A percentile compares a stretch with the other conserved stretches of the same genome.
phyloP scores from a whole-genome alignment of 2,329 filamentous ascomycete species.

The Monosporascus cannonballus region DNA sequence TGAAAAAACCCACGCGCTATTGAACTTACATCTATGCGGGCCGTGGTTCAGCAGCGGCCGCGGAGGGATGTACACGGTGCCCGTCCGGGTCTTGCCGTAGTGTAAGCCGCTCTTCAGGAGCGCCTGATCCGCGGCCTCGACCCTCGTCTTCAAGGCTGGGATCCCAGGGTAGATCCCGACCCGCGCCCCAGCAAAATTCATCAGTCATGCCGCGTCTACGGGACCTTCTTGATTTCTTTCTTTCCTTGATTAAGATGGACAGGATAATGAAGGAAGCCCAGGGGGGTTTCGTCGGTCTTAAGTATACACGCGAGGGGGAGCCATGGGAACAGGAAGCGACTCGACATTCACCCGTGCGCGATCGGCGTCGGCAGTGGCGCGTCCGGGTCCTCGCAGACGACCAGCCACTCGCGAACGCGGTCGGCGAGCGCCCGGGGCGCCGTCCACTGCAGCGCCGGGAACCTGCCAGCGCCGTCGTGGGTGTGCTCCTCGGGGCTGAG shows the following conservation, averaged over 20 bases:
- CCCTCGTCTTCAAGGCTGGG: conserved; percentile 24
- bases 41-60: conserved; percentile 44
- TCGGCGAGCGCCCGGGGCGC: conserved; percentile 19
- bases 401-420: conserved; percentile 36
- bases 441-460: conserved; percentile 37
- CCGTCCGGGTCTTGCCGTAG: conserved; percentile 36
- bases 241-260: no score
- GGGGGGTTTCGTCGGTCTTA: no score
- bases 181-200: not conserved
- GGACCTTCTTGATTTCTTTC: no score
- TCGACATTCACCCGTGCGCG: conserved; percentile 34
- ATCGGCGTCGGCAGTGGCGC: conserved; percentile 37
- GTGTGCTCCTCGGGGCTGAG: conserved; percentile 33
- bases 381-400: conserved; percentile 42
- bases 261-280: no score
- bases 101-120: conserved; percentile 38
- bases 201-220: not conserved
- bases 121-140: conserved; percentile 22
- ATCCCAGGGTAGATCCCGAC: conserved; percentile 35
- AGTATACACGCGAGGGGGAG: no score
- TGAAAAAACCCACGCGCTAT: no score
- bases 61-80: conserved; percentile 38
- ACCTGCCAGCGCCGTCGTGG: conserved; percentile 29
- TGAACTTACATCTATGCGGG: conserved; percentile 38
- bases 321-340: not conserved